Base-by-base conservation (phyloP, 192 early-diverging fungal genomes). In the Mortierella antarctica region DNA sequence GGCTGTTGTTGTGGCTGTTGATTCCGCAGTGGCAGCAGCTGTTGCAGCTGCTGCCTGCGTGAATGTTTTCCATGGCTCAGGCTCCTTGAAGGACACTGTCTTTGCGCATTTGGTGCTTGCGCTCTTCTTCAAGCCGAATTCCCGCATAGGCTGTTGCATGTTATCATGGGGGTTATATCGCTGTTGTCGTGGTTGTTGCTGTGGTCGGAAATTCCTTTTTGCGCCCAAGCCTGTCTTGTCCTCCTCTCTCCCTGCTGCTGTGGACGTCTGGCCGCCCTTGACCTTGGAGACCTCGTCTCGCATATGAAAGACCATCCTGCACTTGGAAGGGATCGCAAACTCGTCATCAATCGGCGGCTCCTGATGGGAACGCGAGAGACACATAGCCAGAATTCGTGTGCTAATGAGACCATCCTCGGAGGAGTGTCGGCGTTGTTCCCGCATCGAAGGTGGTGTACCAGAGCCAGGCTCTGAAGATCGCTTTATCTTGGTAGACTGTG, bases 251-350 rank as follows among this genome's bases (percentile, higher is more conserved):
- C 31, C 31, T 31, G 31, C 31, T 31, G 31, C 31, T 31, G 31
- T 3, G 31, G 31, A 3, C 31, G 31, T 31, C 31, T 31, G 31
- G 31, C 31, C 31, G 12, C 54, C 53, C 65, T 59, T 69, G n/a
- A n/a, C 13, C 31, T 56, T 72, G 10, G 73, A 47, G 13, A 77
- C 67, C 44, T 77, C 74, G 13, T 77, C 67, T 2, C 67, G 59
- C 74, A 77, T 77, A 68, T 77, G 67, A 45, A 77, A 77, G n/a
- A 77, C 74, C 74, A 65, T 77, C 7, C 54, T 52, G 45, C 74
- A 77, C 31, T 70, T 77, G 9, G 74, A 10, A 13, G 74, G 74
- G 55, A 77, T 70, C 17, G 65, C 40, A 14, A 57, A 62, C 12
- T 64, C 62, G n/a, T 69, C 50, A 11, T 41, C 42, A 31, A 10